Evolutionary conservation across 2,329 filamentous ascomycete genomes (phyloP), one percentile per base, ranked within the genome.

Genomic region (Colletotrichum tropicicola): DNA sequence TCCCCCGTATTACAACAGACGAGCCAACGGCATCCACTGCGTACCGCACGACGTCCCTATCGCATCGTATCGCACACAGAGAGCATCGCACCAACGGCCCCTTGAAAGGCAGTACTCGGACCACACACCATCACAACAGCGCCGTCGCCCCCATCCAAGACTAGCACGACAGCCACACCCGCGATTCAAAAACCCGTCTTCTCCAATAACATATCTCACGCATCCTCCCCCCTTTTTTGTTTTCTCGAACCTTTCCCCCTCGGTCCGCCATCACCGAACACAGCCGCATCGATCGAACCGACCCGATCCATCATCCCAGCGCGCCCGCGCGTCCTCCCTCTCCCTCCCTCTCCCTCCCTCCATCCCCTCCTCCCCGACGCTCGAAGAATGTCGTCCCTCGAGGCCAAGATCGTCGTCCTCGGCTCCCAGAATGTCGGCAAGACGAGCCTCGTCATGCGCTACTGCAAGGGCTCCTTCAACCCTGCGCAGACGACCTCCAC

Each of bases 371-470:
- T n/a, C n/a, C n/a, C n/a, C n/a, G n/a, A 12, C 66, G 28, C 35
- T 37, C 30, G 32, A 61, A 43, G 21, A 32, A 80, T 80, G 77
- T 85, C 87, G 71, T 91, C 90, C 41, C 87, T 94, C 73, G 91
- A 94, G 81, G 91, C 92, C 75, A 93, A 94, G 79, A 91, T 94
- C 62, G 90, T 94, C 70, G 90, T 94, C 68, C 89, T 94, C 73
- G 92, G 92, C 78, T 88, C 90, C 51, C 92, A 94, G 79, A 89
- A 90, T 75, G 91, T 94, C 59, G 91, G 91, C 73, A 94, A 94
- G 81, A 94, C 92, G 12, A 91, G 89, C 13, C 85, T 94, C 44
- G 89, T 94, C 28, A 91, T 89, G 80, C 89, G 92, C 68, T 94
- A 91, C 73, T 91, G 90, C 79, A 91, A 91, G 69, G 90, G 90